Base-by-base conservation (phyloP, 352 stramenopile genomes). In the Globisporangium carolinianum region DNA sequence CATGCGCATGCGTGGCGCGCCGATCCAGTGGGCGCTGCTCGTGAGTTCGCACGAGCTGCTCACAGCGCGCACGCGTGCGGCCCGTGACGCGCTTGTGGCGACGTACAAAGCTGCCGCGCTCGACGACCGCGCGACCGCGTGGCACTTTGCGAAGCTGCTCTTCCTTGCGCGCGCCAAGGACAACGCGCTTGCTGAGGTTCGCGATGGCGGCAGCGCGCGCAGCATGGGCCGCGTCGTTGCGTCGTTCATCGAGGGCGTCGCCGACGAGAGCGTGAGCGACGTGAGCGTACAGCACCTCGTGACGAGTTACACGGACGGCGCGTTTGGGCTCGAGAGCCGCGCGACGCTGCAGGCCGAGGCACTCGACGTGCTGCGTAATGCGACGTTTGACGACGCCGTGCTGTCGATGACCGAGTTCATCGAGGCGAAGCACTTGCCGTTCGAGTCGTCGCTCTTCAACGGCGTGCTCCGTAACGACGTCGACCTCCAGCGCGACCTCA, bases 391-490 rank as follows among this genome's bases (percentile, higher is more conserved):
- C 39, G 68, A 86, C 0, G 65, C 79, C 51, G 67, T 91, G 4
- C 63, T 91, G 47, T 68, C 61, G 3, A 94, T 94, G 82, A 94
- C 80, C 12, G 70, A 88, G 10, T 87, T 72, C 38, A 87, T 91
- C 43, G 69, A 78, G n/a, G 57, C 69, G 37, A 96, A 95, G 68
- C 82, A 94, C 52, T 39, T 97, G 37, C 81, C 78, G 24, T 60
- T 94, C 15, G 72, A 80, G 24, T 92, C 68, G 7, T 80, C 81
- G 39, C 63, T 91, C 7, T 89, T 97, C 43, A 97, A 97, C 60
- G 90, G 90, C 39, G 73, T 96, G 39, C 47, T 97, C 4, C 73
- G 79, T 39, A 78, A 70, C 12, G 70, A 82, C 47, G 51, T 89
- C 15, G 75, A 91, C 38, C 51, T 96, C 39, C 76, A 95, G 66